Conservation (phyloP, 176 grass and related monocot species). For the Phyllostachys edulis region DNA sequence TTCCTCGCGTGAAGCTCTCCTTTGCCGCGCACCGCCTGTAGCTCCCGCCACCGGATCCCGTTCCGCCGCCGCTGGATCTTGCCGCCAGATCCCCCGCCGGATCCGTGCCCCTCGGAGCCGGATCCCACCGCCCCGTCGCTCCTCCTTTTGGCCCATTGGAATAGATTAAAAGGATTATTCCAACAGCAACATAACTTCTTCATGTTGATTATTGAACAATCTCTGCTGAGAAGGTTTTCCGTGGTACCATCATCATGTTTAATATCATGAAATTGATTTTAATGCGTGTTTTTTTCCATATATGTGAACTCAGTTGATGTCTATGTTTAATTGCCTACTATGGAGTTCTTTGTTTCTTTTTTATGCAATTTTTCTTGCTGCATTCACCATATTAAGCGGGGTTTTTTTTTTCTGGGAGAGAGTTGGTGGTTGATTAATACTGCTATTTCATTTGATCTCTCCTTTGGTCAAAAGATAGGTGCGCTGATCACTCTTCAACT, state of each 20-base stretch:
- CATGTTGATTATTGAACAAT: conserved; percentile 23
- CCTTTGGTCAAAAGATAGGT: conserved; percentile 18
- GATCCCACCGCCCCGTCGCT: too few species aligned
- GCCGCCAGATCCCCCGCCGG: too few species aligned
- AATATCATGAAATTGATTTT: conserved; percentile 1
- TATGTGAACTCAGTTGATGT: conserved; percentile 21
- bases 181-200: conserved; percentile 3
- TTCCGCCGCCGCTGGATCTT: too few species aligned
- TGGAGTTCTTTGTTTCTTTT: conserved; percentile 2
- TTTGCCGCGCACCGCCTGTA: too few species aligned
- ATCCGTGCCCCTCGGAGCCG: too few species aligned
- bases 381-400: background rate
- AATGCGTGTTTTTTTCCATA: background rate
- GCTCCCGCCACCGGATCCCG: too few species aligned
- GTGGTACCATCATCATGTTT: conserved; percentile 8
- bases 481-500: conserved; percentile 20
- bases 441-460: conserved; percentile 20
- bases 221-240: conserved; percentile 1
- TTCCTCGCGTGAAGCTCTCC: too few species aligned
- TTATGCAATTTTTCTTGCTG: conserved; percentile 30
- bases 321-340: background rate
- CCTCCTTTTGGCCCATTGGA: too few species aligned
- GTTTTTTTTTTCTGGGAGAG: background rate
- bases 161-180: too few species aligned
- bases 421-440: conserved; percentile 23